Percentiles rank a stretch among this genome's conserved stretches.
Evolutionary conservation across 768 basidiomycete species (phyloP).

Genomic region (Tulasnella sp.): DNA sequence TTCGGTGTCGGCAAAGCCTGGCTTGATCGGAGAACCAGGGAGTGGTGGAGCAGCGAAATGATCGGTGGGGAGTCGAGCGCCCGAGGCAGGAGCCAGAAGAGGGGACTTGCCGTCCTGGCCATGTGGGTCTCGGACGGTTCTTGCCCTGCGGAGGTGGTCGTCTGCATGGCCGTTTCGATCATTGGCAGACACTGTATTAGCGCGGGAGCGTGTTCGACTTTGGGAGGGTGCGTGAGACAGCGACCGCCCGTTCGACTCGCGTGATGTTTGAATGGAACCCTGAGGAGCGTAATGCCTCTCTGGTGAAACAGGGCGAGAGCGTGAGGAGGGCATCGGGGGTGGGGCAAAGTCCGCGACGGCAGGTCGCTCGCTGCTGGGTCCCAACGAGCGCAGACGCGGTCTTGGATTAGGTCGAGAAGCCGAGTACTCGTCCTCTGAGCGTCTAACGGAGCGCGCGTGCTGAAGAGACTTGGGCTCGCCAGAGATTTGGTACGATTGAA

Average conservation of each 20-base stretch:
- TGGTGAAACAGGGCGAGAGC: not conserved
- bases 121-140: constrained; percentile 6
- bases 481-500: constrained; percentile 9
- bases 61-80: not conserved
- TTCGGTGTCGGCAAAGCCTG: not conserved
- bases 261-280: constrained; percentile 5
- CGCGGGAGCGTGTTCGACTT: not conserved
- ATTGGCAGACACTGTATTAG: not conserved
- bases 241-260: not conserved
- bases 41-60: not conserved
- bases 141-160: not conserved
- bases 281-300: not conserved
- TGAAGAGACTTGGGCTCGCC: constrained; percentile 16
- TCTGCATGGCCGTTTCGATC: not conserved
- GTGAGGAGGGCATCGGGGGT: not conserved
- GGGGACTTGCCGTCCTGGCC: not conserved
- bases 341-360: not conserved
- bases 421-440: not conserved
- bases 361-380: constrained; percentile 27
- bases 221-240: not conserved
- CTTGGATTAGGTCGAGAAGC: not conserved
- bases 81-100: not conserved
- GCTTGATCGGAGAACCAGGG: constrained; percentile 7
- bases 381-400: constrained; percentile 20
- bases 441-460: constrained; percentile 4